Percentiles rank a stretch among this genome's conserved stretches.
These are phyloP conservation scores for Eutrema japonicum DNA, from an alignment of 345 rosid species.

Conservation along the genomic window DNA sequence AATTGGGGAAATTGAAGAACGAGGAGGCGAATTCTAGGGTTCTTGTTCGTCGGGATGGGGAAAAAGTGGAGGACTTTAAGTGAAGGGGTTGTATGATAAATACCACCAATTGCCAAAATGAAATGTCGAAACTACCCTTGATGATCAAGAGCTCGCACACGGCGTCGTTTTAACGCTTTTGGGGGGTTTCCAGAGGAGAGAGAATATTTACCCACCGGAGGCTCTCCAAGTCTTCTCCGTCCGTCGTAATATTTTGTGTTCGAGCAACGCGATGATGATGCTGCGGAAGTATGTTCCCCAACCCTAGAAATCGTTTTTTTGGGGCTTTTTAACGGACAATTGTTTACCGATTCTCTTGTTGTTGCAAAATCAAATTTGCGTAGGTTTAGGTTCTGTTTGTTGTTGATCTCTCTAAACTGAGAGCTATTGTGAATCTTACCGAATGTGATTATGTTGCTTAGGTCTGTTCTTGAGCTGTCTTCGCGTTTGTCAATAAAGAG, in stretches of 20 bases:
- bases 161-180: slow-evolving; percentile 34
- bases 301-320: not conserved
- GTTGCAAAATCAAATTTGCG: slow-evolving; percentile 1
- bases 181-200: not conserved
- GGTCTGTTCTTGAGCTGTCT: slow-evolving; percentile 73
- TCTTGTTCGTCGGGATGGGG: slow-evolving; percentile 33
- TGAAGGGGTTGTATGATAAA: slow-evolving; percentile 31
- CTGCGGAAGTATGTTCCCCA: slow-evolving; percentile 42
- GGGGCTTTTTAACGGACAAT: not conserved
- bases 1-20: slow-evolving; percentile 13
- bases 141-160: not conserved
- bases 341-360: slow-evolving; percentile 27
- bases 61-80: slow-evolving; percentile 15
- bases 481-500: slow-evolving; percentile 55
- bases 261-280: slow-evolving; percentile 38
- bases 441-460: slow-evolving; percentile 30
- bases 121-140: slow-evolving; percentile 44
- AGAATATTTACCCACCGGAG: slow-evolving; percentile 24
- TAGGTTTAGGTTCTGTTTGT: slow-evolving; percentile 18
- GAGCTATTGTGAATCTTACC: slow-evolving; percentile 7
- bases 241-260: slow-evolving; percentile 6
- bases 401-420: slow-evolving; percentile 18
- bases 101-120: not conserved
- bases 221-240: slow-evolving; percentile 20
- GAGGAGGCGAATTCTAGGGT: slow-evolving; percentile 50